Evolutionary conservation across 345 rosid species (phyloP).

Genomic region (Linum usitatissimum): DNA sequence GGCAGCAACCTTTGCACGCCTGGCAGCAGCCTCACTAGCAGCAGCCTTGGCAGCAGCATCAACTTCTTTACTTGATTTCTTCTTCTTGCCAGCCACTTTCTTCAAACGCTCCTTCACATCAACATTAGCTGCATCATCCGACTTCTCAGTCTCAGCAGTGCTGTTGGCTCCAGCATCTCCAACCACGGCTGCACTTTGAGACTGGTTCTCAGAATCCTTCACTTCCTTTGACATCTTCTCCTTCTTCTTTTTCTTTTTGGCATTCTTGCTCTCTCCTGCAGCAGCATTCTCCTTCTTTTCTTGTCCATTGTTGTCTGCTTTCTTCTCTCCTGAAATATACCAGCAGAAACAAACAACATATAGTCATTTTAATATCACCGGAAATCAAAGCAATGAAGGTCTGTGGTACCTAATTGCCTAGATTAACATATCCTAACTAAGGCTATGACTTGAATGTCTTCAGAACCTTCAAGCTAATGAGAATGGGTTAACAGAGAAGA

Average conservation of each 20-base stretch:
- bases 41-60: constrained; percentile 61
- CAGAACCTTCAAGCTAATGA: background rate
- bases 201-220: constrained; percentile 36
- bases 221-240: constrained; percentile 30
- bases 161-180: constrained; percentile 19
- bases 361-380: background rate
- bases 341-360: background rate
- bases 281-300: constrained; percentile 41
- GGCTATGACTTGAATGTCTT: background rate
- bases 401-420: background rate
- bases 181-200: constrained; percentile 12
- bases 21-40: constrained; percentile 60
- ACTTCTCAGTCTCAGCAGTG: constrained; percentile 24
- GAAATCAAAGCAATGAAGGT: background rate
- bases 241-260: constrained; percentile 56
- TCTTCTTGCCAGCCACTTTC: constrained; percentile 54
- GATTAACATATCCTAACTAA: background rate
- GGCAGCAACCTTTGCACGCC: constrained; percentile 64
- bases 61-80: constrained; percentile 51
- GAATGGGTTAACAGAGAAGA: background rate
- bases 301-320: constrained; percentile 27
- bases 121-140: constrained; percentile 29
- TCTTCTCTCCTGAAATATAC: constrained; percentile 27
- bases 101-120: constrained; percentile 50
- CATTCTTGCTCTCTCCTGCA: constrained; percentile 38